These are phyloP conservation scores for Pelargonium myrrhifolium DNA, from an alignment of 441 rosid genomes.

Conservation along the genomic window DNA sequence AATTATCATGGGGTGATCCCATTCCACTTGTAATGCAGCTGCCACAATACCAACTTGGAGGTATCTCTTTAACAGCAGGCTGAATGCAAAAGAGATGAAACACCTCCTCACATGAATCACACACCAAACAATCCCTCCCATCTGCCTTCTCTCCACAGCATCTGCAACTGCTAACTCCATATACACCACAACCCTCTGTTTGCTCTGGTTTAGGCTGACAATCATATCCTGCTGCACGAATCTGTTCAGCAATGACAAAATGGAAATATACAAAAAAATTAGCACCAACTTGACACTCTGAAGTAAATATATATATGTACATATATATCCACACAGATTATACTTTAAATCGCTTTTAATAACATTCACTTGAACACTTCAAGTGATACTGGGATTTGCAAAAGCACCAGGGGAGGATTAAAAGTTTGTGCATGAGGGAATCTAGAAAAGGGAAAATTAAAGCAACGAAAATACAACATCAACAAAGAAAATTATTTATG, in stretches of 20 bases:
- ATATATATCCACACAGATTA: too few relatives aligned
- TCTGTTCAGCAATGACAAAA: slow-evolving; percentile 29
- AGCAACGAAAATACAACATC: too few relatives aligned
- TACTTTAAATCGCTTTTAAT: too few relatives aligned
- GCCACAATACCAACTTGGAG: slow-evolving; percentile 75
- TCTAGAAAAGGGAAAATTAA: too few relatives aligned
- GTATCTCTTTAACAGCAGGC: slow-evolving; percentile 61
- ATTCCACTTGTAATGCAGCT: slow-evolving; percentile 52
- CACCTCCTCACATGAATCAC: slow-evolving; percentile 81
- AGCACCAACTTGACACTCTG: neutral
- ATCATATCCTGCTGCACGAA: slow-evolving; percentile 26
- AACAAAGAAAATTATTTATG: too few relatives aligned
- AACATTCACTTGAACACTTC: too few relatives aligned
- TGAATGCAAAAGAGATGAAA: slow-evolving; percentile 75
- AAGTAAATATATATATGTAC: too few relatives aligned
- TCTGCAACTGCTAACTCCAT: slow-evolving; percentile 43
- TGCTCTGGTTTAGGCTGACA: slow-evolving; percentile 39
- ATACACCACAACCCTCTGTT: slow-evolving; percentile 28
- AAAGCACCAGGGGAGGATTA: too few relatives aligned
- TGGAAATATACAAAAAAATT: neutral
- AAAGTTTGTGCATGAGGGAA: too few relatives aligned
- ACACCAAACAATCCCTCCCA: slow-evolving; percentile 55
- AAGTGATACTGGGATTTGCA: too few relatives aligned
- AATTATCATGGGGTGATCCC: slow-evolving; percentile 65
- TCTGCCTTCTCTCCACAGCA: slow-evolving; percentile 62